A percentile compares a stretch with the other conserved stretches of the same genome.
Evolutionary conservation across 1,284 basidiomycete species (phyloP).

Genomic region (Thelephora terrestris): DNA sequence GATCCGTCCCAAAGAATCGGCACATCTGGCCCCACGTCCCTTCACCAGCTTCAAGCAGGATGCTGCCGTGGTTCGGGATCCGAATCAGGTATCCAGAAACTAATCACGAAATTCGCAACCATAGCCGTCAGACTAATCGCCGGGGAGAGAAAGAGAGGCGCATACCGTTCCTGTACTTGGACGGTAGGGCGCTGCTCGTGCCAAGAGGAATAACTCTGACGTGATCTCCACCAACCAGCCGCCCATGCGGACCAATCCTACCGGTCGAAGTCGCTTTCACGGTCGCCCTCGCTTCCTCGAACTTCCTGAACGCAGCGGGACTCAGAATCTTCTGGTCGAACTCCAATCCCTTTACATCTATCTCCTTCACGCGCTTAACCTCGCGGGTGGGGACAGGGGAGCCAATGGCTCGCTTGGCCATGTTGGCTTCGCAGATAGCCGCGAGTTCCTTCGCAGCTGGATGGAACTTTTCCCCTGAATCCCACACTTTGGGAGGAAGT

Average conservation of each 20-base stretch:
- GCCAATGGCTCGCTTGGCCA: too few relatives aligned
- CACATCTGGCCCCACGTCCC: slow-evolving; percentile 86
- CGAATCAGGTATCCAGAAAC: slow-evolving; percentile 71
- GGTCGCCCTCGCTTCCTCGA: slow-evolving; percentile 6
- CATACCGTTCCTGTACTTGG: slow-evolving; percentile 76
- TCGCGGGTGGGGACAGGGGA: too few relatives aligned
- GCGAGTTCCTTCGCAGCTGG: slow-evolving; percentile 20
- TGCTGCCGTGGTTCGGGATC: slow-evolving; percentile 55
- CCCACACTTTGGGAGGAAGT: slow-evolving; percentile 5
- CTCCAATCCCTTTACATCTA: too few relatives aligned
- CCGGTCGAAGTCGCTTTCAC: slow-evolving; percentile 4
- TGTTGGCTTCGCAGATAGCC: too few relatives aligned
- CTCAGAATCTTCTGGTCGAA: too few relatives aligned
- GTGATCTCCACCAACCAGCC: slow-evolving; percentile 37
- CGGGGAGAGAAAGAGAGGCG: neutral
- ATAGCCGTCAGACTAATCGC: neutral
- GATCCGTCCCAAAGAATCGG: slow-evolving; percentile 65
- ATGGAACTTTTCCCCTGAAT: slow-evolving; percentile 40
- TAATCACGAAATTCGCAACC: slow-evolving; percentile 17
- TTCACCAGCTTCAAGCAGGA: slow-evolving; percentile 88
- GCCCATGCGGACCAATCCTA: slow-evolving; percentile 13
- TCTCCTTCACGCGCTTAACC: too few relatives aligned
- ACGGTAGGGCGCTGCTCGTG: slow-evolving; percentile 82
- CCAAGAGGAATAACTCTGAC: slow-evolving; percentile 75
- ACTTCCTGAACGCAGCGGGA: slow-evolving; percentile 8